Base-by-base conservation (phyloP, 2,329 filamentous ascomycete species). In the Rhytidhysteron rufulum region DNA sequence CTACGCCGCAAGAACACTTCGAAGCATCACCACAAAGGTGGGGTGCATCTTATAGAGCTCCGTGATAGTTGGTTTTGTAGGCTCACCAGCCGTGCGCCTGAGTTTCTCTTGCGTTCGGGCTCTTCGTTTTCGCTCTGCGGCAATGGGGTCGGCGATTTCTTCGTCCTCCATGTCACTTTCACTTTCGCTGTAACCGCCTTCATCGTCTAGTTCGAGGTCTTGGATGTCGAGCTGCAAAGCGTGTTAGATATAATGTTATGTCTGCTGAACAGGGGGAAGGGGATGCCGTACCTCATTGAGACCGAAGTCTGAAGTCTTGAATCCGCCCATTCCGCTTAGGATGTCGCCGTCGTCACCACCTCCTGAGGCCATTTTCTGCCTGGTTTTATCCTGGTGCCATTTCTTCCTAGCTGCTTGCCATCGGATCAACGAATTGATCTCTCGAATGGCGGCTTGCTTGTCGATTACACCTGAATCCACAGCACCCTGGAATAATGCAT, bases 291-390 rank as follows among this genome's bases (percentile, higher is more conserved):
- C 83, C 56, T 86, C 80, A 59, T 96, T 82, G 16, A 98, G 71
- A 0, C 93, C 93, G 69, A 98, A 98, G 67, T 98, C 93, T 35
- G 79, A 80, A 17, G 85, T 83, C 56, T 78, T 82, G 69, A 97
- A 94, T 19, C 74, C 73, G 15, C 68, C 57, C 42, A 58, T 60
- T 16, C 60, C 65, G 5, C 61, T 60, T 8, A 68, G 46, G 19
- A 59, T 45, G 37, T 69, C 71, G 8, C 62, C 62, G 27, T 72
- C 71, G 5, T 74, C 73, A 5, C 62, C 74, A 3, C 82, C 82
- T 57, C 91, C 89, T 2, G 88, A 89, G 0, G 93, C 93, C 93
- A 98, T 97, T 76, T 98, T 98, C 71, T 97, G 93, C 39, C 90
- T 75, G 7, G 93, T 98, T 75, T 98, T 98, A 68, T 95, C 88